phyloP scores from a whole-genome alignment of 1,139 yeast species.

The Blastobotrys apis region DNA sequence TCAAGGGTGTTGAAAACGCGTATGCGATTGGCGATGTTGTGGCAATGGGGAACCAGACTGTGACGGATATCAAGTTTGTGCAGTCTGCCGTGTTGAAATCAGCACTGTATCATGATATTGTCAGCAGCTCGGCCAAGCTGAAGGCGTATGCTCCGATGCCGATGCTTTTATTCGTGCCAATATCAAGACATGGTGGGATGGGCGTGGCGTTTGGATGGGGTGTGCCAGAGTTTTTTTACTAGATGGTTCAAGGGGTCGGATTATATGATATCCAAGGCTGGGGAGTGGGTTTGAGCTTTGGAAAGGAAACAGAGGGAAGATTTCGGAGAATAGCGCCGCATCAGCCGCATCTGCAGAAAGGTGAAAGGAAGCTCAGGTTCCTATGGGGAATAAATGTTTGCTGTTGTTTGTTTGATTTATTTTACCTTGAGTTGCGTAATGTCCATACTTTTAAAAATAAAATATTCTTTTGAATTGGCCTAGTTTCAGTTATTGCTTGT shows the following conservation, averaged over 20 bases:
- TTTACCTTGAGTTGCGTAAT: too few relatives aligned
- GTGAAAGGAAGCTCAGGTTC: too few relatives aligned
- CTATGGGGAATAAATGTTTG: too few relatives aligned
- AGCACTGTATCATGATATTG: slow-evolving; percentile 20
- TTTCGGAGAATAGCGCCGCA: too few relatives aligned
- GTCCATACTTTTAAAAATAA: too few relatives aligned
- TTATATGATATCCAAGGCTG: slow-evolving; percentile 16
- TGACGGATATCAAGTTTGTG: slow-evolving; percentile 19
- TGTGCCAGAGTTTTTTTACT: slow-evolving; percentile 21
- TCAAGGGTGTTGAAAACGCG: slow-evolving; percentile 22
- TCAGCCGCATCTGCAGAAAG: too few relatives aligned
- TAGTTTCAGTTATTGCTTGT: too few relatives aligned
- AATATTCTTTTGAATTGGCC: too few relatives aligned
- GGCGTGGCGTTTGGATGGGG: slow-evolving; percentile 21
- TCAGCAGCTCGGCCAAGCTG: not conserved
- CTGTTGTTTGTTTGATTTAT: too few relatives aligned
- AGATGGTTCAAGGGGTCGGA: slow-evolving; percentile 20
- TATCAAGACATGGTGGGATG: slow-evolving; percentile 23
- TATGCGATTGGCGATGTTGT: slow-evolving; percentile 30
- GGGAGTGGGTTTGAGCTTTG: too few relatives aligned
- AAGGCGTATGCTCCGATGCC: slow-evolving; percentile 9
- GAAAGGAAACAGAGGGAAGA: too few relatives aligned
- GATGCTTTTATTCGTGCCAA: slow-evolving; percentile 20
- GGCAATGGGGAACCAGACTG: slow-evolving; percentile 18
- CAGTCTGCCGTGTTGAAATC: slow-evolving; percentile 18